Conservation (phyloP, 148 eudicot species). For the Rhododendron griersonianum region DNA sequence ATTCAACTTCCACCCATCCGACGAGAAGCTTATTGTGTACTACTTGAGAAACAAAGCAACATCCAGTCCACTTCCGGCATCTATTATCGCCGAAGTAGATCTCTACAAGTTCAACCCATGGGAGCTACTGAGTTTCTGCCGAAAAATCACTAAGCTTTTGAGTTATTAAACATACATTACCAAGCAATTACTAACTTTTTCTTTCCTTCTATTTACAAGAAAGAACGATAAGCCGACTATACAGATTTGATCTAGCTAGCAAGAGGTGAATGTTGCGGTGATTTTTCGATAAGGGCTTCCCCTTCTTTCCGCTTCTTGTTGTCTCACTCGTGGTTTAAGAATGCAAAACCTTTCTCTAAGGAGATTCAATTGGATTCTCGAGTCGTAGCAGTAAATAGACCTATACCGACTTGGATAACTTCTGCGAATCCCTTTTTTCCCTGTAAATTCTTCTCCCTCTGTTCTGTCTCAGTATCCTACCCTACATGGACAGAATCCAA, state of each 20-base stretch:
- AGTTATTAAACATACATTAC: not conserved
- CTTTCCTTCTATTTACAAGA: not conserved
- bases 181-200: not conserved
- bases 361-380: not conserved
- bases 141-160: not conserved
- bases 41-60: no score
- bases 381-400: not conserved
- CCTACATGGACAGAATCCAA: not conserved
- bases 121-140: slow-evolving; percentile 27
- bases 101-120: slow-evolving; percentile 34
- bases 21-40: no score
- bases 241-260: not conserved
- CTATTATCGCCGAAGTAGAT: slow-evolving; percentile 26
- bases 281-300: not conserved
- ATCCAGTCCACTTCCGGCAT: no score
- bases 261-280: not conserved
- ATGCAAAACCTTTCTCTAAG: not conserved
- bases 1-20: no score
- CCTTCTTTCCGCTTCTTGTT: not conserved
- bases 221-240: not conserved
- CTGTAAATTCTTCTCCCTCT: not conserved
- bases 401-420: not conserved
- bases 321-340: not conserved
- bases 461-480: not conserved
- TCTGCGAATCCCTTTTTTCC: not conserved